Evolutionary conservation across 441 rosid genomes (phyloP).

Genomic region (Aquilaria agallochum): DNA sequence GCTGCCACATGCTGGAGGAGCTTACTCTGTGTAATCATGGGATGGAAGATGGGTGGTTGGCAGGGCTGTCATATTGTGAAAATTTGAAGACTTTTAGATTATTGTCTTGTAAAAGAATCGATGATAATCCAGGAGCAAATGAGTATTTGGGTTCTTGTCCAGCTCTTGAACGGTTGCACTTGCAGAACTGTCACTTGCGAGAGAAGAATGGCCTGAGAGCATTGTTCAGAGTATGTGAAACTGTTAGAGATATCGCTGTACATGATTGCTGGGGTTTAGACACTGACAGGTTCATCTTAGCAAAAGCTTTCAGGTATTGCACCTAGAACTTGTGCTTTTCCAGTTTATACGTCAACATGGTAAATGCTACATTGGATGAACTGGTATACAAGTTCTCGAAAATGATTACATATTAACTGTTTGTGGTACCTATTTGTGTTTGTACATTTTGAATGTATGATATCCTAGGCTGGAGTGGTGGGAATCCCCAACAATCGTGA

Average conservation of each 20-base stretch:
- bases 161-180: constrained; percentile 53
- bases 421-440: not conserved
- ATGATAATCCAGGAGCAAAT: constrained; percentile 49
- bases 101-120: constrained; percentile 44
- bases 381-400: too few relatives aligned
- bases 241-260: constrained; percentile 39
- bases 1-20: constrained; percentile 63
- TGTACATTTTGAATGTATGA: too few relatives aligned
- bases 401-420: not conserved
- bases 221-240: constrained; percentile 53
- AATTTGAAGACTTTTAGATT: constrained; percentile 54
- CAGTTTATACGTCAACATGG: too few relatives aligned
- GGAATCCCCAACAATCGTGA: too few relatives aligned
- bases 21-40: constrained; percentile 46
- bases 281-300: constrained; percentile 48
- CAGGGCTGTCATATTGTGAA: constrained; percentile 53
- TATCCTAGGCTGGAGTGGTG: too few relatives aligned
- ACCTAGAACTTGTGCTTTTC: too few relatives aligned
- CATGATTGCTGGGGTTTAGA: constrained; percentile 73
- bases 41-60: constrained; percentile 80
- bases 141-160: constrained; percentile 51
- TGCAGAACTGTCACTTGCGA: constrained; percentile 55
- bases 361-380: too few relatives aligned
- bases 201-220: constrained; percentile 52
- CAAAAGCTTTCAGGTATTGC: constrained; percentile 53